Percentiles rank a stretch among this genome's conserved stretches.
phyloP scores from a whole-genome alignment of 805 yeast genomes.

The Candida silvicultrix region DNA sequence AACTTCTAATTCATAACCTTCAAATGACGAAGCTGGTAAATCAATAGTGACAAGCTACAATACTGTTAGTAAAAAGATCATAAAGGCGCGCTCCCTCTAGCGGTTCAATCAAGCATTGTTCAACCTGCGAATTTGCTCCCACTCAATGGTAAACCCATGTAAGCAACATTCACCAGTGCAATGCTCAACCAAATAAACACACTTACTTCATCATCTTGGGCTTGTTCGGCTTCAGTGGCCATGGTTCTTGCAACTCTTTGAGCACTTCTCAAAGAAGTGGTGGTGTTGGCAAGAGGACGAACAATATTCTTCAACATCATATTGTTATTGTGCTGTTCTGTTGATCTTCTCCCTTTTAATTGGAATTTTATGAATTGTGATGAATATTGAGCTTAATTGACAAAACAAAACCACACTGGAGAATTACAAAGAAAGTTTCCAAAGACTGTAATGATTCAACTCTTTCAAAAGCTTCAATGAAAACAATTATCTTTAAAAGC shows the following conservation, averaged over 20 bases:
- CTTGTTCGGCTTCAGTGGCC: constrained; percentile 19
- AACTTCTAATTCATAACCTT: constrained; percentile 71
- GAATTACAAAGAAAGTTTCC: no score
- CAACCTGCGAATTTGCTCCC: no score
- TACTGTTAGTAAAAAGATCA: neutral
- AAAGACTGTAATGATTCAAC: no score
- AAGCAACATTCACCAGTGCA: neutral
- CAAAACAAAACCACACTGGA: no score
- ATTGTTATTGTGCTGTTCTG: neutral
- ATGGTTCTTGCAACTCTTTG: constrained; percentile 17
- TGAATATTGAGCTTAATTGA: neutral
- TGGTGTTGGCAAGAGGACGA: neutral
- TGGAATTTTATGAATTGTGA: neutral
- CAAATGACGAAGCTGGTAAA: constrained; percentile 78
- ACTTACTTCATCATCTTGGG: constrained; percentile 9
- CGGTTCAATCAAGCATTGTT: no score
- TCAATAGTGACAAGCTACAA: constrained; percentile 36
- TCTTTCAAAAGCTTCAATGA: no score
- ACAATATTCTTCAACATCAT: neutral
- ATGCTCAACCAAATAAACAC: no score
- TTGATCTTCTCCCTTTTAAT: neutral
- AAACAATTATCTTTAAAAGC: no score
- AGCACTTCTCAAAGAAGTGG: constrained; percentile 3
- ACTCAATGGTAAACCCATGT: no score
- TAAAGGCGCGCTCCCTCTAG: no score